Evolutionary conservation across 2,329 filamentous ascomycete genomes (phyloP).

Genomic region (Teratosphaeria viscida): DNA sequence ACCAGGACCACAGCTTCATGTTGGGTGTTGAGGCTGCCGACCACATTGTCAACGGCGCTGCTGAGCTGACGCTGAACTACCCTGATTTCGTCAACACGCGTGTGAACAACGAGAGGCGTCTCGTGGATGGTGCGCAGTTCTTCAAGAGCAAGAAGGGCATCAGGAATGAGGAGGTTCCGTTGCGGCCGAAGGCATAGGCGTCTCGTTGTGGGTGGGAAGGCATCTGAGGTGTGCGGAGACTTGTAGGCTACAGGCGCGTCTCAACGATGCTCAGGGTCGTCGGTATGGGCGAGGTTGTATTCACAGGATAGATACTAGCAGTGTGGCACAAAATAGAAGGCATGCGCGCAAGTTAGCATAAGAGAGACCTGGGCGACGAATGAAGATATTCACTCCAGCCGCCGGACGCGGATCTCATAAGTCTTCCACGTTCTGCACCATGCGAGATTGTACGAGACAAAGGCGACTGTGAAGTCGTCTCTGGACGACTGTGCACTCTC

Average conservation of each 20-base stretch:
- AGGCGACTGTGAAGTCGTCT: no score
- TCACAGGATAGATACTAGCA: neutral
- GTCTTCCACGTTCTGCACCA: neutral
- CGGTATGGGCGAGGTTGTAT: neutral
- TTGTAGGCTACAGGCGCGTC: neutral
- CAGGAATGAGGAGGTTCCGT: slow-evolving; percentile 3
- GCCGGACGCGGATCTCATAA: neutral
- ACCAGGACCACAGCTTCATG: slow-evolving; percentile 98
- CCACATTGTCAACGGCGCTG: slow-evolving; percentile 77
- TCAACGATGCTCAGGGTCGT: neutral
- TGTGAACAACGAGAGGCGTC: slow-evolving; percentile 54
- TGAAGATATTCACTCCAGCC: neutral
- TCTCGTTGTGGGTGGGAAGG: neutral
- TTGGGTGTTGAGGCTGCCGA: slow-evolving; percentile 88
- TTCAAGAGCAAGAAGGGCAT: slow-evolving; percentile 33
- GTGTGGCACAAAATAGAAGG: neutral
- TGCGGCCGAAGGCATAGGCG: slow-evolving; percentile 4
- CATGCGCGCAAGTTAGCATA: neutral
- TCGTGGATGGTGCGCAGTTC: slow-evolving; percentile 51
- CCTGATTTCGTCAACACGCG: slow-evolving; percentile 86
- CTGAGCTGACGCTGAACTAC: slow-evolving; percentile 91
- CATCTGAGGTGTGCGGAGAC: no score
- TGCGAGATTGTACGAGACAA: neutral
- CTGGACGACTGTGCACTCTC: no score
- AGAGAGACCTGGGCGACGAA: neutral